Percentiles rank a stretch among this genome's conserved stretches.
Conservation (phyloP, 257 asterid species). For the Apocynum venetum region DNA sequence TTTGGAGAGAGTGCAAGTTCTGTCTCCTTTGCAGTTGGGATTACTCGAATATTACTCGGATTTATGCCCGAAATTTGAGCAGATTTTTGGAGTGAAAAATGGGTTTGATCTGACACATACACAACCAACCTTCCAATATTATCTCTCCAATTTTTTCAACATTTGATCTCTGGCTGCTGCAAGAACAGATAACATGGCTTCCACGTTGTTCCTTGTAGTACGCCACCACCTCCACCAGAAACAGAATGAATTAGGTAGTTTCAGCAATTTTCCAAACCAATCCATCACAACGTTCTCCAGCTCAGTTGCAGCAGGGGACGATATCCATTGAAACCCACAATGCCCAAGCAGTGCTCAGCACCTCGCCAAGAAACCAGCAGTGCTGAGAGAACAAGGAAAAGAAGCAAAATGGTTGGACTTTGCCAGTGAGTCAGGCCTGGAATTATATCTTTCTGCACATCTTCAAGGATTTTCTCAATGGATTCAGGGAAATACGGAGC, state of each 20-base stretch:
- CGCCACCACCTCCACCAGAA: constrained; percentile 24
- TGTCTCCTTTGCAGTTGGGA: constrained; percentile 29
- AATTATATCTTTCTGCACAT: constrained; percentile 55
- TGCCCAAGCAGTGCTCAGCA: constrained; percentile 9
- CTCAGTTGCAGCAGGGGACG: constrained; percentile 22
- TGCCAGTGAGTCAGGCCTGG: constrained; percentile 42
- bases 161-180: constrained; percentile 58
- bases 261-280: constrained; percentile 23
- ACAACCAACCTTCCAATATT: constrained; percentile 47
- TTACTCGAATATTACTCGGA: constrained; percentile 46
- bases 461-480: constrained; percentile 48
- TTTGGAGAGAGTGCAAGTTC: constrained; percentile 39
- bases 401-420: constrained; percentile 23
- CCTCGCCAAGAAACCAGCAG: constrained; percentile 17
- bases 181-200: constrained; percentile 54
- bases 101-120: constrained; percentile 73
- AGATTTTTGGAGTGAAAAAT: constrained; percentile 32
- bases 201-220: constrained; percentile 27
- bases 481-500: constrained; percentile 55
- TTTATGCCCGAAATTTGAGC: background rate
- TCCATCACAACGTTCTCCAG: constrained; percentile 25
- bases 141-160: constrained; percentile 54
- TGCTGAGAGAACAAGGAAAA: constrained; percentile 9
- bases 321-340: constrained; percentile 26
- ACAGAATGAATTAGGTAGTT: constrained; percentile 16